Conservation (phyloP, 2,329 filamentous ascomycete species). For the Coniella lustricola region DNA sequence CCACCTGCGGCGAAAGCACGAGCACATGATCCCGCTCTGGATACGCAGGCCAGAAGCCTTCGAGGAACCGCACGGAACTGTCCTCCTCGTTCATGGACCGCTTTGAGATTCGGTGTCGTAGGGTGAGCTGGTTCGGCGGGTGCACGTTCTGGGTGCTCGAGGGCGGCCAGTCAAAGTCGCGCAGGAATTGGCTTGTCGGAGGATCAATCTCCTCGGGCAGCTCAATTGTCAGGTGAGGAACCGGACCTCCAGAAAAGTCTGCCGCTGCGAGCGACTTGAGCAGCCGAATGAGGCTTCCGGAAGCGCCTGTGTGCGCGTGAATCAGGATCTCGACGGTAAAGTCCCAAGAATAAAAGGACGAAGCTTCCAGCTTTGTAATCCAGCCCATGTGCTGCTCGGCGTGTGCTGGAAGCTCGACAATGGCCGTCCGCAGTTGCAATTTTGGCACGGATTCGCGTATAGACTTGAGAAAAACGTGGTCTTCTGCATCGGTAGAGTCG, state of each 20-base stretch:
- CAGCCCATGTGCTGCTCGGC: constrained; percentile 61
- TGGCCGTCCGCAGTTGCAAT: constrained; percentile 30
- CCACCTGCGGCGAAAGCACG: constrained; percentile 73
- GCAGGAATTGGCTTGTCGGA: constrained; percentile 55
- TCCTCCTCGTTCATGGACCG: constrained; percentile 58
- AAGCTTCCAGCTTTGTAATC: constrained; percentile 65
- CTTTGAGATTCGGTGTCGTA: constrained; percentile 66
- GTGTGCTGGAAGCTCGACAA: constrained; percentile 67
- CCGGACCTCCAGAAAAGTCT: constrained; percentile 64
- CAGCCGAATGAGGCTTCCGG: constrained; percentile 69
- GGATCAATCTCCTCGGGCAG: constrained; percentile 65
- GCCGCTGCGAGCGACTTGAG: constrained; percentile 68
- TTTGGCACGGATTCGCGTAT: constrained; percentile 5
- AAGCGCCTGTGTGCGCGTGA: constrained; percentile 62
- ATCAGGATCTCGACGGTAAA: constrained; percentile 77
- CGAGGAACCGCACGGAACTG: constrained; percentile 67
- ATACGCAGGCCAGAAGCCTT: constrained; percentile 77
- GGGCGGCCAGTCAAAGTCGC: constrained; percentile 62
- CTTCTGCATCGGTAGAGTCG: constrained; percentile 61
- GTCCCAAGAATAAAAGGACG: constrained; percentile 51
- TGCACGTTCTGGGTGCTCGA: constrained; percentile 29
- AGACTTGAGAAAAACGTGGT: constrained; percentile 53
- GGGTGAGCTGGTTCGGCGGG: constrained; percentile 50
- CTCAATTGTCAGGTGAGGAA: constrained; percentile 77
- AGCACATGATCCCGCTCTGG: constrained; percentile 65